Evolutionary conservation across 768 basidiomycete genomes (phyloP), one percentile per base, ranked within the genome.

Genomic region (Termitomyces sp.): DNA sequence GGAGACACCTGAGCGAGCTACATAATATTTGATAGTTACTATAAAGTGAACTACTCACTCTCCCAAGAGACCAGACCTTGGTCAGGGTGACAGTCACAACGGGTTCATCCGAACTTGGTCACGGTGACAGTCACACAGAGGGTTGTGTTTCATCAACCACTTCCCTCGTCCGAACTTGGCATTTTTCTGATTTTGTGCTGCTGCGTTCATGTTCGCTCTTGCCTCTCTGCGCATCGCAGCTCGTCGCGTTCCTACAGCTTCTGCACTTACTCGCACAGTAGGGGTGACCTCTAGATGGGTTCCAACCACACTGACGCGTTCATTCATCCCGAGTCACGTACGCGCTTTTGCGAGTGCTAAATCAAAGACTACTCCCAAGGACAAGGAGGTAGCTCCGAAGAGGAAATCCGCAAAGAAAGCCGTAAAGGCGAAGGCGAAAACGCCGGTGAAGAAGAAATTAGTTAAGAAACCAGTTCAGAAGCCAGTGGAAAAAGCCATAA

Each of bases 251-350:
- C 35, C 48, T 3, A n/a, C 49, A 25, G 45, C 43, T 3, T 11
- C 46, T 34, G 32, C 10, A 28, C 8, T 43, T 19, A 5, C 52
- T 9, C 54, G 43, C 12, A 2, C 52, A 19, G 16, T 55, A 39
- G 32, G 54, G 5, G 37, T 21, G 16, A 40, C 55, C 0, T 17
- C 27, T 3, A 51, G 46, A 50, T 56, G 52, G 23, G 55, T 58
- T 42, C 43, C 59, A 25, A 54, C 46, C 40, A 19, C 55, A 19
- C 51, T 52, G 52, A 60, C 64, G 46, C 64, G 64, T 46, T 61
- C 60, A 12, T 65, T 65, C 64, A 30, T 61, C 35, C 51, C 55
- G 17, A 59, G 54, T 37, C 43, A 53, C 43, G 34, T 34, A 48
- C 60, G 59, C 42, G 55, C 60, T 40, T 44, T 56, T 40, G 37